Evolutionary conservation across 805 yeast genomes (phyloP), one percentile per base, ranked within the genome.

Genomic region (Pichia manshurica): DNA sequence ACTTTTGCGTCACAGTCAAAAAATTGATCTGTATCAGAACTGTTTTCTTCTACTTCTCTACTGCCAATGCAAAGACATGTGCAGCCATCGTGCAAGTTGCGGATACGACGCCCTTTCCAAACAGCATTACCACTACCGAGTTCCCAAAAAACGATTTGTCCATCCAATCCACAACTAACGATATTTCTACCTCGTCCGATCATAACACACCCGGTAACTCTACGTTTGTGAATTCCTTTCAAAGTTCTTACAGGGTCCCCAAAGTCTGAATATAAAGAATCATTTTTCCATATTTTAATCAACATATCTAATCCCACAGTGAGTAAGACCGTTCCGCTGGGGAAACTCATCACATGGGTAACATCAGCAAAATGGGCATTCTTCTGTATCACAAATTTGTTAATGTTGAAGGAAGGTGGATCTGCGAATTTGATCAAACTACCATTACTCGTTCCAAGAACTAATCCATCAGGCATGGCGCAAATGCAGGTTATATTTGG

Each of bases 101-200:
- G 66, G 9, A 56, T 59, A 34, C 77, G 66, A 7, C 56, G 51
- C 44, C 78, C 70, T 33, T 67, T 62, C 55, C 72, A 64, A 4
- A 83, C 58, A 8, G 64, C 56, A 17, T 56, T 45, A 1, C 82
- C 87, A 1, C 73, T 57, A 0, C 85, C 82, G 60, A 87, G 77
- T 55, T 84, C 91, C 90, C 89, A 85, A 33, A 87, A 57, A 38
- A 66, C 70, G 1, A 82, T 67, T 0, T 75, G 57, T 0, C 87
- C 87, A 59, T 79, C 86, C 4, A 52, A 44, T 6, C 79, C 72
- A 10, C 80, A 66, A 6, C 83, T 73, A 17, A 83, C 52, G 49
- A 87, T 67, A 57, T 85, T 84, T 36, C 91, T 66, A 1, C 95
- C 95, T 16, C 76, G 65, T 0, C 80, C 89, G 17, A 85, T 65